Evolutionary conservation across 2,329 filamentous ascomycete species (phyloP).

Genomic region (Verticillium dahliae): DNA sequence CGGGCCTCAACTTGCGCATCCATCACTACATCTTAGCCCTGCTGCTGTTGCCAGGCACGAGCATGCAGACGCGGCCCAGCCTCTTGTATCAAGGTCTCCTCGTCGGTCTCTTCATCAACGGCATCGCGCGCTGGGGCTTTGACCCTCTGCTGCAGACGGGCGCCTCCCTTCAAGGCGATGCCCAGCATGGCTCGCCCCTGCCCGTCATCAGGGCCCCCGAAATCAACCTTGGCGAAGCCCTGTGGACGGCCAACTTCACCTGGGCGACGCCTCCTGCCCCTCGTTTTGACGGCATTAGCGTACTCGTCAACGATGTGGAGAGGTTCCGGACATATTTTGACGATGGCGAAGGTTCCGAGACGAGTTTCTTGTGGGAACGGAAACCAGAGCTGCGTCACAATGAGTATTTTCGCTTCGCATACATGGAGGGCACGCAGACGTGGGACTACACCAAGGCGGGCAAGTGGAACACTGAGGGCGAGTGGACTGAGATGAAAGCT

Average conservation of each 20-base stretch:
- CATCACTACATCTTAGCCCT: constrained; percentile 93
- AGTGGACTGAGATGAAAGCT: constrained; percentile 59
- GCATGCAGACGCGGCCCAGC: constrained; percentile 77
- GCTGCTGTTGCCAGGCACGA: constrained; percentile 79
- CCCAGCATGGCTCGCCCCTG: constrained; percentile 55
- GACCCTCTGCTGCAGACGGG: constrained; percentile 82
- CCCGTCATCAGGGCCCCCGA: constrained; percentile 42
- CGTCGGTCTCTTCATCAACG: constrained; percentile 88
- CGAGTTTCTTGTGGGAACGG: constrained; percentile 53
- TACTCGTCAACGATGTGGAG: constrained; percentile 83
- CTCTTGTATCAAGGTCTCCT: constrained; percentile 86
- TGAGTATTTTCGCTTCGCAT: constrained; percentile 75
- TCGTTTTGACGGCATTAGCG: constrained; percentile 67
- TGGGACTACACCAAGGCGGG: constrained; percentile 74
- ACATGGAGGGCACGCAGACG: constrained; percentile 56
- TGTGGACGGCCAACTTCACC: constrained; percentile 60
- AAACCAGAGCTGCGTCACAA: constrained; percentile 37
- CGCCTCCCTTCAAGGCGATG: constrained; percentile 62
- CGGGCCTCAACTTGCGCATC: constrained; percentile 75
- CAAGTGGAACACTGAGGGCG: constrained; percentile 56
- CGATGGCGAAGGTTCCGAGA: constrained; percentile 27
- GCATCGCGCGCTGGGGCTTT: constrained; percentile 90
- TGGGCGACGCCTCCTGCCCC: constrained; percentile 39
- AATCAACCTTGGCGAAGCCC: constrained; percentile 31
- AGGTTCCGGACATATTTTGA: constrained; percentile 67